Conservation (phyloP, 257 asterid species). For the Euphrasia confusa region DNA sequence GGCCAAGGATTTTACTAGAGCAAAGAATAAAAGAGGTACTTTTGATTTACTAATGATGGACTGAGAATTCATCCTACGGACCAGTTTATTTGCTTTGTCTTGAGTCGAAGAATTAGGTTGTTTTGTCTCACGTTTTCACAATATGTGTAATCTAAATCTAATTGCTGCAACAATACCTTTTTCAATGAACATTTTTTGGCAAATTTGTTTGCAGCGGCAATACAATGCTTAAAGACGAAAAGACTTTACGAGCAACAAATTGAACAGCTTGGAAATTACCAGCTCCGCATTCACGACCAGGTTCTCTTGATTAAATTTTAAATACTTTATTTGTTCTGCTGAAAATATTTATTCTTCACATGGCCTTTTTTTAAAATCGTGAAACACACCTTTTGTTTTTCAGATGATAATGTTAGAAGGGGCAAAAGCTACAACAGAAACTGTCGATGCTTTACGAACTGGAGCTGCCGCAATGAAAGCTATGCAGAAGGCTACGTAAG, state of each 20-base stretch:
- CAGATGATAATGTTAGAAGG: conserved; percentile 89
- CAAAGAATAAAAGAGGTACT: neutral
- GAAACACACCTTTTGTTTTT: conserved; percentile 19
- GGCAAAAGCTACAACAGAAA: conserved; percentile 84
- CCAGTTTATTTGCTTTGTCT: too few species aligned
- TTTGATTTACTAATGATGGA: neutral
- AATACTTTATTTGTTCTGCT: conserved; percentile 4
- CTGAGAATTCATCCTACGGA: too few species aligned
- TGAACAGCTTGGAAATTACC: conserved; percentile 80
- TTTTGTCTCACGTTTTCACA: neutral
- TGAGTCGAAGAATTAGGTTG: too few species aligned
- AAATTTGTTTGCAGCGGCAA: conserved; percentile 51
- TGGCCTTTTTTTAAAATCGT: neutral
- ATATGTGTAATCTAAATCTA: conserved; percentile 3
- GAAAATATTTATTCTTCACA: neutral
- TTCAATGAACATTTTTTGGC: conserved; percentile 11
- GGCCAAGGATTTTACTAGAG: conserved; percentile 2
- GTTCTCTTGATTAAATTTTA: conserved; percentile 31
- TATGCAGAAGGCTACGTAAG: conserved; percentile 88
- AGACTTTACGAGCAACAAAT: conserved; percentile 77
- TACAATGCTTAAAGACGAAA: conserved; percentile 79
- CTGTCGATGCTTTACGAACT: conserved; percentile 83
- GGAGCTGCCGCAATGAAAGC: conserved; percentile 92
- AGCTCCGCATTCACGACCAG: conserved; percentile 83
- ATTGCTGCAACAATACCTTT: conserved; percentile 11